phyloP scores from a whole-genome alignment of 306 rosid genomes.

The Vigna mungo region DNA sequence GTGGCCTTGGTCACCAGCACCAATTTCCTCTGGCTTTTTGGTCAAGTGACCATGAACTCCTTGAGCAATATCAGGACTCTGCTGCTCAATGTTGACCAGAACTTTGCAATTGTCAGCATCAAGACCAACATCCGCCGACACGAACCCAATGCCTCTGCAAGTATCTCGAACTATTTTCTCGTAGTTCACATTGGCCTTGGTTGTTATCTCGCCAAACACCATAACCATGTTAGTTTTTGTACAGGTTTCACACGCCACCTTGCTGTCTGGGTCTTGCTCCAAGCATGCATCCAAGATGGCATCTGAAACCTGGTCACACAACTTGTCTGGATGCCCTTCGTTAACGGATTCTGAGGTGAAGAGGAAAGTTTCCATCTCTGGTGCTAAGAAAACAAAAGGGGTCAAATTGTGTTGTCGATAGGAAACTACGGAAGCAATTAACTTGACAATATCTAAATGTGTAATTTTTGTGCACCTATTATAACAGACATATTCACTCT shows the following conservation, averaged over 20 bases:
- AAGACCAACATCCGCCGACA: constrained; percentile 73
- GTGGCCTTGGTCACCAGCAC: constrained; percentile 93
- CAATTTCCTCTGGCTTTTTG: constrained; percentile 61
- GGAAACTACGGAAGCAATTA: constrained; percentile 4
- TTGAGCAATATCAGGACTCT: constrained; percentile 75
- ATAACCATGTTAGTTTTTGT: constrained; percentile 94
- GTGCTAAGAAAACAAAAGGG: constrained; percentile 4
- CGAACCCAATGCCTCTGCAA: constrained; percentile 74
- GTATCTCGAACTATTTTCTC: constrained; percentile 75
- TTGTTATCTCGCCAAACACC: constrained; percentile 88
- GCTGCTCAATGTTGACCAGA: constrained; percentile 67
- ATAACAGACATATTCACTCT: no score
- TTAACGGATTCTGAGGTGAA: constrained; percentile 90
- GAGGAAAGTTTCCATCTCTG: constrained; percentile 80
- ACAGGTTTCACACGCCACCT: constrained; percentile 89
- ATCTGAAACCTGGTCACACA: constrained; percentile 87
- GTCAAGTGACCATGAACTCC: constrained; percentile 80
- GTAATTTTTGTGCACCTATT: background rate
- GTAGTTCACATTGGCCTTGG: constrained; percentile 70
- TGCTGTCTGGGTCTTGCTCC: constrained; percentile 81
- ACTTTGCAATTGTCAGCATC: constrained; percentile 78
- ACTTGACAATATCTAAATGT: background rate
- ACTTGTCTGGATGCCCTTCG: constrained; percentile 88
- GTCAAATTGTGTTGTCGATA: constrained; percentile 27
- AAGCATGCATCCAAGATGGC: constrained; percentile 89